Base-by-base conservation (phyloP, 1,284 basidiomycete species). In the Schizophyllum amplum region DNA sequence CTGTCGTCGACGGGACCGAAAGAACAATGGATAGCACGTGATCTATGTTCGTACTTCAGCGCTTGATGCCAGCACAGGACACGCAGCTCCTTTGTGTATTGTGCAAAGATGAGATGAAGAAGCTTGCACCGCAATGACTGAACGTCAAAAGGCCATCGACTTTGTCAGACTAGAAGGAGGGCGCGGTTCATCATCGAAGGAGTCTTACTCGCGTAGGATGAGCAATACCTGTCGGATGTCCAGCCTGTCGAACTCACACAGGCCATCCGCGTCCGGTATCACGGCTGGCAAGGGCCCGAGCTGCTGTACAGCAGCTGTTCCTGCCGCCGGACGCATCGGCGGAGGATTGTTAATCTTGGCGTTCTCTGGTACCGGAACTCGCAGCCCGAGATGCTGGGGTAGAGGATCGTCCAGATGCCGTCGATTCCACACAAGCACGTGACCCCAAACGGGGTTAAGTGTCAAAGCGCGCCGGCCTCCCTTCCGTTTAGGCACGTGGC, bases 371-470 rank as follows among this genome's bases (percentile, higher is more conserved):
- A 64, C 55, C 4, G 73, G 74, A 2, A 86, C 82, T 5, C 76
- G 76, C 47, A 86, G 68, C 1, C 75, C 81, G 68, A 86, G 73
- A 11, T 83, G 82, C 9, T 78, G 65, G 1, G 83, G 84, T 4
- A 85, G 69, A 15, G 82, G 81, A 5, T 83, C 78, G 20, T 81
- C 76, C 52, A 84, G 67, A 1, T n/a, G n/a, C n/a, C n/a, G n/a
- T n/a, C n/a, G n/a, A n/a, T n/a, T n/a, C n/a, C n/a, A n/a, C n/a
- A n/a, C n/a, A n/a, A n/a, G n/a, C n/a, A n/a, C n/a, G n/a, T n/a
- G n/a, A n/a, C n/a, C n/a, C n/a, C n/a, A n/a, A n/a, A n/a, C n/a
- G n/a, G n/a, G n/a, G n/a, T n/a, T n/a, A n/a, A n/a, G n/a, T n/a
- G n/a, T n/a, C n/a, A n/a, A n/a, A n/a, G n/a, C n/a, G n/a, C n/a